These are phyloP conservation scores for Gastrodia elata DNA, from an alignment of 106 monocot genomes.

Conservation along the genomic window DNA sequence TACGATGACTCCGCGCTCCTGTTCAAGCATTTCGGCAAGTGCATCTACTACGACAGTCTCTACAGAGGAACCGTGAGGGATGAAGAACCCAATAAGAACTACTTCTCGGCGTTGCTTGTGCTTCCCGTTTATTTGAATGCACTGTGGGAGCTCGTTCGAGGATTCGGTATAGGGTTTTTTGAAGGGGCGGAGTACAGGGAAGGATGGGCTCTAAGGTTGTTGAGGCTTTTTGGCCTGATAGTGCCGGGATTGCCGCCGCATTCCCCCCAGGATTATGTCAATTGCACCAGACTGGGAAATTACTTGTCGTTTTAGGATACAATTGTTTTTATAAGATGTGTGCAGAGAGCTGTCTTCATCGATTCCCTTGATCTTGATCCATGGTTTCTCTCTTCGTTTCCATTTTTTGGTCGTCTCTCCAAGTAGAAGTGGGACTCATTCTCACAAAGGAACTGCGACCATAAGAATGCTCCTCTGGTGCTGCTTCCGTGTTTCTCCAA, in stretches of 20 bases:
- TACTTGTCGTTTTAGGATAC: background rate
- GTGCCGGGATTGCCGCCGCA: constrained; percentile 69
- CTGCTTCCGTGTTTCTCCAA: too few species aligned
- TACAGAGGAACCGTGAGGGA: constrained; percentile 45
- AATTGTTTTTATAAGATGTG: too few species aligned
- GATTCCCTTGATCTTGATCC: too few species aligned
- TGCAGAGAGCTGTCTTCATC: too few species aligned
- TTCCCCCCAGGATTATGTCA: constrained; percentile 75
- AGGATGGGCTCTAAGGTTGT: constrained; percentile 33
- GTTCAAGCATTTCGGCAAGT: constrained; percentile 74
- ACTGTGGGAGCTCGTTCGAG: constrained; percentile 43
- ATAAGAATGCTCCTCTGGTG: too few species aligned
- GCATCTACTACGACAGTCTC: constrained; percentile 60
- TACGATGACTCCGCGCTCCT: constrained; percentile 53
- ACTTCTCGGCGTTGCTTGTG: constrained; percentile 33
- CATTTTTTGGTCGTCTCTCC: too few species aligned
- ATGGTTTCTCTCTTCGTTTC: too few species aligned
- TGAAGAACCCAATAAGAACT: constrained; percentile 86
- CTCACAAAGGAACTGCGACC: too few species aligned
- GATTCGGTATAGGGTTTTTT: constrained; percentile 40
- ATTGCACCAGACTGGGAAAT: constrained; percentile 57
- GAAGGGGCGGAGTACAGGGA: constrained; percentile 59
- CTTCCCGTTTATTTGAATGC: constrained; percentile 50
- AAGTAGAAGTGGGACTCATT: too few species aligned
- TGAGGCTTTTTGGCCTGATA: constrained; percentile 42